Conservation (phyloP, 805 yeast species). For the Candida krabiensis region DNA sequence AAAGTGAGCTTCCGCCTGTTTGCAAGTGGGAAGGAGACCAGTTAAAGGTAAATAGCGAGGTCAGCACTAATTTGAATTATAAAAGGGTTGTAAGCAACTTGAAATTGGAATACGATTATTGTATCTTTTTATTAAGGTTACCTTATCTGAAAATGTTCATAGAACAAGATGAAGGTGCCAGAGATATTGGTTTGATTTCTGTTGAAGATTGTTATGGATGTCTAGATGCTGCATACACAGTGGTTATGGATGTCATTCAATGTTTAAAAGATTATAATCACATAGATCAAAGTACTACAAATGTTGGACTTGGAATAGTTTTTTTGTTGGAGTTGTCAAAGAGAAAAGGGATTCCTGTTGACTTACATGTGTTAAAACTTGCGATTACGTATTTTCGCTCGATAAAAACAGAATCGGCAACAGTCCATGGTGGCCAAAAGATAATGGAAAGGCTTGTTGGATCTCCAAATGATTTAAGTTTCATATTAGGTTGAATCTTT, state of each 20-base stretch:
- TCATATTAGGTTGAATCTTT: background rate
- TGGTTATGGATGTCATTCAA: background rate
- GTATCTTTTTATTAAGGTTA: background rate
- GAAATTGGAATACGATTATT: background rate
- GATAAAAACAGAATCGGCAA: background rate
- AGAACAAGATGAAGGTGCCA: background rate
- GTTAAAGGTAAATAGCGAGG: background rate
- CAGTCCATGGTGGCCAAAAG: background rate
- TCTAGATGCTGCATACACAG: background rate
- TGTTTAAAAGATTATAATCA: background rate
- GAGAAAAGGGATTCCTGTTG: background rate
- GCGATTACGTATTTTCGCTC: background rate
- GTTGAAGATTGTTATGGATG: background rate
- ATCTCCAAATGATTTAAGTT: background rate
- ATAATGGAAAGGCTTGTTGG: background rate
- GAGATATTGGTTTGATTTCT: background rate
- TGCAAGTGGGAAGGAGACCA: background rate
- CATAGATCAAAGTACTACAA: background rate
- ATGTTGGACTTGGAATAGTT: background rate
- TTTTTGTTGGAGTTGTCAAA: background rate
- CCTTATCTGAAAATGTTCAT: background rate
- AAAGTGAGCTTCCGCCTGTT: background rate
- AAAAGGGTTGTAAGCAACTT: background rate
- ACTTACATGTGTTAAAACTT: background rate
- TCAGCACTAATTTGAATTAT: no score